Conservation (phyloP, 495 filamentous ascomycete species). For the Cenococcum geophilum region DNA sequence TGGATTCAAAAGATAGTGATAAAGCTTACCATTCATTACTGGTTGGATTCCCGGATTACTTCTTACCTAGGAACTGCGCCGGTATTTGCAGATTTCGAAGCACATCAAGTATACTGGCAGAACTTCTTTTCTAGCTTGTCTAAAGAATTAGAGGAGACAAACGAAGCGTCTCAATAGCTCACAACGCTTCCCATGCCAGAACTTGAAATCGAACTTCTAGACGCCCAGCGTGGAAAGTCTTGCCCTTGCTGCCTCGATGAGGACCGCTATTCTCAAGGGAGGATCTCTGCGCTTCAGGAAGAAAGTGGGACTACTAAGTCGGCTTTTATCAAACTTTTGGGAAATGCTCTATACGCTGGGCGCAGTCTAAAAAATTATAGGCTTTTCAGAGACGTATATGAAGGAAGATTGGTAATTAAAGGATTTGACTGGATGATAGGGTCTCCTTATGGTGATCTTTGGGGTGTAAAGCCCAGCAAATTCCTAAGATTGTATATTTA, state of each 20-base stretch:
- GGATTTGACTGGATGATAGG: not conserved
- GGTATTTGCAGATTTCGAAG: not conserved
- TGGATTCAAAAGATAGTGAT: not conserved
- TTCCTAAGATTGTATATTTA: not conserved
- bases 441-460: not conserved
- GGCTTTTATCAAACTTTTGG: not conserved
- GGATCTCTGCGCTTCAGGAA: not conserved
- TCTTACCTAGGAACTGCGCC: not conserved
- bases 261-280: not conserved
- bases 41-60: not conserved
- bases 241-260: not conserved
- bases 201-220: not conserved
- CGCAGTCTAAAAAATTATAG: not conserved
- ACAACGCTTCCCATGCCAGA: not conserved
- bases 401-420: not conserved
- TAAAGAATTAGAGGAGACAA: not conserved
- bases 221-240: not conserved
- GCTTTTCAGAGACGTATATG: not conserved
- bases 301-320: not conserved
- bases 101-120: not conserved
- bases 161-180: not conserved
- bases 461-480: not conserved
- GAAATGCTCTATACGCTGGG: not conserved
- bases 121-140: not conserved
- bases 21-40: not conserved